A percentile compares a stretch with the other conserved stretches of the same genome.
These are phyloP conservation scores for Lagenidium giganteum DNA, from an alignment of 352 stramenopile genomes.

Conservation along the genomic window DNA sequence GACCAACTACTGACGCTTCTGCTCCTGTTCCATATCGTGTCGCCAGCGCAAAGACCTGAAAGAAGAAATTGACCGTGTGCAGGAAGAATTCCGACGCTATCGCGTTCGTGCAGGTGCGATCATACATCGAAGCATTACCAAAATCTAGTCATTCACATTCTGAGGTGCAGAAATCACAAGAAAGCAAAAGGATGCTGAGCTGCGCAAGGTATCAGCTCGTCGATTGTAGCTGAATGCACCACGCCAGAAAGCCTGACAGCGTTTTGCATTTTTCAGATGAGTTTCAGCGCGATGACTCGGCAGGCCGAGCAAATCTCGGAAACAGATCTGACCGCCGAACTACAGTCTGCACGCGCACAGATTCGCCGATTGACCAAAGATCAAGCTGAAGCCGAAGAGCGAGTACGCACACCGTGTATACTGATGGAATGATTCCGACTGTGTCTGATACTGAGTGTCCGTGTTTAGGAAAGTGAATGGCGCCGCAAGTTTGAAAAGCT, in stretches of 20 bases:
- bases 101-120: constrained; percentile 62
- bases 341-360: constrained; percentile 69
- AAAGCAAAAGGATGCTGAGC: constrained; percentile 87
- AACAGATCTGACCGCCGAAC: constrained; percentile 59
- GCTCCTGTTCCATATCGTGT: too few relatives aligned
- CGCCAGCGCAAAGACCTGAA: constrained; percentile 75
- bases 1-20: too few relatives aligned
- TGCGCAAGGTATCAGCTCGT: constrained; percentile 53
- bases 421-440: neutral
- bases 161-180: constrained; percentile 81
- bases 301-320: constrained; percentile 79
- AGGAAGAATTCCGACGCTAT: constrained; percentile 86
- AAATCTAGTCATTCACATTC: too few relatives aligned
- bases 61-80: constrained; percentile 75
- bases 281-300: constrained; percentile 59
- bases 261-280: constrained; percentile 50
- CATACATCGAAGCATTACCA: too few relatives aligned
- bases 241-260: neutral
- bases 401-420: constrained; percentile 23
- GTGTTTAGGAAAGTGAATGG: constrained; percentile 66
- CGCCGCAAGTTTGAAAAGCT: constrained; percentile 83
- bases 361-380: constrained; percentile 72
- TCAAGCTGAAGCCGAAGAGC: constrained; percentile 68
- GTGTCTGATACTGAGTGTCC: neutral
- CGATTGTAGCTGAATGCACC: neutral